A percentile compares a stretch with the other conserved stretches of the same genome.
These are phyloP conservation scores for Leucosporidium creatinivorum DNA, from an alignment of 768 basidiomycete species.

Conservation along the genomic window DNA sequence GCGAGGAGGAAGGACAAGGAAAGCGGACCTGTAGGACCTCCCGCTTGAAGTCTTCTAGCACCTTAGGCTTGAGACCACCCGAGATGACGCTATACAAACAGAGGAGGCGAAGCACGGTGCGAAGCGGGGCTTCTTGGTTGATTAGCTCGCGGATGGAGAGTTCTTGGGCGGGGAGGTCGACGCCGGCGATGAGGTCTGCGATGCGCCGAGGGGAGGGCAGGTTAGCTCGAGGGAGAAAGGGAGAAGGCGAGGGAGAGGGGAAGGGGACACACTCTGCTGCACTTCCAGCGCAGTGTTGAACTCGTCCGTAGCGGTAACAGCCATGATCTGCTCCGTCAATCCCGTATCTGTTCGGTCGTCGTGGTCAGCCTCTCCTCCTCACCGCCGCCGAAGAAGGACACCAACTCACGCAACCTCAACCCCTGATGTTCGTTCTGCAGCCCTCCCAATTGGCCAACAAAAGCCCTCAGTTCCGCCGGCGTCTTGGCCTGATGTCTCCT, in stretches of 20 bases:
- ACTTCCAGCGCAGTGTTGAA: slow-evolving; percentile 91
- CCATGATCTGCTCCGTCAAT: slow-evolving; percentile 82
- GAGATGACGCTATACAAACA: slow-evolving; percentile 77
- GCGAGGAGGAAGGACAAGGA: neutral
- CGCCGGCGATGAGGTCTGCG: slow-evolving; percentile 86
- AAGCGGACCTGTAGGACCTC: slow-evolving; percentile 74
- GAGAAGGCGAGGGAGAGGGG: neutral
- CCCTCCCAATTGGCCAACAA: slow-evolving; percentile 89
- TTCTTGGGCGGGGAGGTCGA: slow-evolving; percentile 71
- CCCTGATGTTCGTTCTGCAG: slow-evolving; percentile 87
- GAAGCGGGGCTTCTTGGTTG: slow-evolving; percentile 74
- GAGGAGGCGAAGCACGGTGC: slow-evolving; percentile 66
- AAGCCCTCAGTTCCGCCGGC: slow-evolving; percentile 81
- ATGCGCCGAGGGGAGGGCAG: neutral
- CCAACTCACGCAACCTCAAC: slow-evolving; percentile 69
- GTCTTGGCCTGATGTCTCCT: slow-evolving; percentile 70
- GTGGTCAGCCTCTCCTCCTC: neutral
- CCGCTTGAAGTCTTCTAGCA: slow-evolving; percentile 77
- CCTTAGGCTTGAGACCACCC: slow-evolving; percentile 80
- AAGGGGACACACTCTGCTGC: slow-evolving; percentile 68
- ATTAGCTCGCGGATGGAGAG: slow-evolving; percentile 84
- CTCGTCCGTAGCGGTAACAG: slow-evolving; percentile 70
- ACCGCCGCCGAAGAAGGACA: too few species aligned
- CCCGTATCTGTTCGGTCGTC: slow-evolving; percentile 63
- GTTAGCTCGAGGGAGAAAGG: neutral